Base-by-base conservation (phyloP, 2,329 filamentous ascomycete species). In the Ascomycota sp. region DNA sequence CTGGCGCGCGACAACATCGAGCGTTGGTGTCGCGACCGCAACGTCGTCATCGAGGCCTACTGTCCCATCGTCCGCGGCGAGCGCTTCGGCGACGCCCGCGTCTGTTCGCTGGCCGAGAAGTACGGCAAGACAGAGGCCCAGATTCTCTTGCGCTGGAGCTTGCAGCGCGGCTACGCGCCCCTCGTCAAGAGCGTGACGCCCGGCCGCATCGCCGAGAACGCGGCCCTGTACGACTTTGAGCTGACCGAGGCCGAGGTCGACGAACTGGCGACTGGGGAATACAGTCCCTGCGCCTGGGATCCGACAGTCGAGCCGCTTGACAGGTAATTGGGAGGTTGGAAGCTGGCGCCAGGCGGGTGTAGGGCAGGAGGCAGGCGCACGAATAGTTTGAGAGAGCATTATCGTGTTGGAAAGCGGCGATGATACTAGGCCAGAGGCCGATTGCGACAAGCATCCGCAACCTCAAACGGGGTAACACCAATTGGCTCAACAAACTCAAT, bases 1-100 rank as follows among this genome's bases (percentile, higher is more conserved):
- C 69, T 83, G 25, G 63, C 72, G 7, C 63, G 83, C n/a, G 56
- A 62, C 15, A 82, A 93, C 43, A 81, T 94, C 35, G 71, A 74
- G 7, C 57, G 67, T 28, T 94, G 83, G 82, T 78, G 77, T 41
- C 50, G 61, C 37, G 60, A 73, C 48, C 61, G 69, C 12, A 61
- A 61, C 35, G 56, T 79, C 13, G 63, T 69, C 21, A 48, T 78
- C 10, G 62, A 82, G 52, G 69, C 69, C 0, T 75, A 73, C 45
- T 62, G 57, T 25, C 69, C 70, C 9, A 55, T 75, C 25, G 65
- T 72, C 2, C 57, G 63, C 27, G 83, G 79, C 32, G 56, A 76
- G 53, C 74, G 81, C 39, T 71, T 73, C 37, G 69, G 73, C 25
- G 76, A 91, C 37, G 56, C 65, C 36, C 67, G 64, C 9, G 56